Conservation (phyloP, 2,329 filamentous ascomycete species). For the Botrytis galanthina region DNA sequence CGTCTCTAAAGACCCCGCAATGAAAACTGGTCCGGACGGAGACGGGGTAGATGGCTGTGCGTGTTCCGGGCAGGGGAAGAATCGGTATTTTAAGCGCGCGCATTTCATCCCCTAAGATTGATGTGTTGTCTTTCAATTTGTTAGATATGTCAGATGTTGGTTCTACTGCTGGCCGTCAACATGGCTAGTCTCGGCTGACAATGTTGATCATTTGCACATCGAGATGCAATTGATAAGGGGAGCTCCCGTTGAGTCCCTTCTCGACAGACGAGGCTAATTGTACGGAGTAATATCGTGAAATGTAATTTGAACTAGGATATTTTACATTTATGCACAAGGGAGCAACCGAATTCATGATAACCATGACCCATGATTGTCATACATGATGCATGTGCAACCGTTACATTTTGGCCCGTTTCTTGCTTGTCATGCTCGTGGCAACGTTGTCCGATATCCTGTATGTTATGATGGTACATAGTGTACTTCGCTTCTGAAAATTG, state of each 20-base stretch:
- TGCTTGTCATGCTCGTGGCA: constrained; percentile 19
- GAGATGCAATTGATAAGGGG: background rate
- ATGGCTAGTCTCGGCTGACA: background rate
- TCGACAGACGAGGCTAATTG: constrained; percentile 7
- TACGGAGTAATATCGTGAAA: background rate
- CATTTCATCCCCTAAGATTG: background rate
- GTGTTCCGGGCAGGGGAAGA: background rate
- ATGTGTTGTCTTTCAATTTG: constrained; percentile 12
- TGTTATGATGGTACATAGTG: background rate
- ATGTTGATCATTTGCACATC: constrained; percentile 5
- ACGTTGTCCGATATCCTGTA: constrained; percentile 12
- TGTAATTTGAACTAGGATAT: background rate
- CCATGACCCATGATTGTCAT: background rate
- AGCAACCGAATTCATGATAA: constrained; percentile 7
- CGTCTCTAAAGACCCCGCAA: constrained; percentile 1
- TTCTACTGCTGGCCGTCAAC: background rate
- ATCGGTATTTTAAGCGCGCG: constrained; percentile 13
- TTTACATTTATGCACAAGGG: background rate
- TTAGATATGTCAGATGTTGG: constrained; percentile 7
- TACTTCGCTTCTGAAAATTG: background rate
- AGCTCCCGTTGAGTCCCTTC: background rate
- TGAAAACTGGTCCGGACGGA: background rate
- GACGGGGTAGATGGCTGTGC: background rate
- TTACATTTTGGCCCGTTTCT: constrained; percentile 9
- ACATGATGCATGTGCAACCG: constrained; percentile 13